phyloP scores from a whole-genome alignment of 2,329 filamentous ascomycete species.

The Elsinoe australis region DNA sequence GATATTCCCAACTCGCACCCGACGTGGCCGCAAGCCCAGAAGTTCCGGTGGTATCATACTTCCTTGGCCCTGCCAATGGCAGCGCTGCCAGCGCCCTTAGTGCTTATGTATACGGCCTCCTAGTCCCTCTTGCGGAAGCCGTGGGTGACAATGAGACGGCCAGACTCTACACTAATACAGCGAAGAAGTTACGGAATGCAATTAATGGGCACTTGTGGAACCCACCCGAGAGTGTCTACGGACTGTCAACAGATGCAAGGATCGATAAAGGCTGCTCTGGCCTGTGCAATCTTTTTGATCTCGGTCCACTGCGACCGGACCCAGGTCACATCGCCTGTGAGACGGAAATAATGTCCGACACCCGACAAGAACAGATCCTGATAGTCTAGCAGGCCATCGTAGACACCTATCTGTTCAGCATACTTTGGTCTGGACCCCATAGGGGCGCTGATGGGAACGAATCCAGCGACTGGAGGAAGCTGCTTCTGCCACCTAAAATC shows the following conservation, averaged over 20 bases:
- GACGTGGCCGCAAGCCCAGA: no score
- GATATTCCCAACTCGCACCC: conserved; percentile 42
- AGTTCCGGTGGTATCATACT: conserved; percentile 18
- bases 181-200: no score
- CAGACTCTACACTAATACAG: no score
- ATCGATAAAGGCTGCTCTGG: conserved; percentile 25
- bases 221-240: no score
- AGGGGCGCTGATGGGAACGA: conserved; percentile 20
- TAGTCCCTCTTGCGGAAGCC: no score
- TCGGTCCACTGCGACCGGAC: conserved; percentile 23
- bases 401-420: conserved; percentile 9
- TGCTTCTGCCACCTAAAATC: conserved; percentile 25
- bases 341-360: conserved; percentile 26
- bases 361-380: conserved; percentile 28
- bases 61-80: conserved; percentile 17
- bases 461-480: conserved; percentile 18
- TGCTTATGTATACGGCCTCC: no score
- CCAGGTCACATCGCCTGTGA: conserved; percentile 21
- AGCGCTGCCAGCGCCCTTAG: no score
- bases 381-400: conserved; percentile 26
- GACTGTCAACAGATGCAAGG: no score
- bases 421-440: conserved; percentile 20
- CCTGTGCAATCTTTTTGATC: conserved; percentile 24
- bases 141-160: no score
- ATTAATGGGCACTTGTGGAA: no score